A percentile compares a stretch with the other conserved stretches of the same genome.
Evolutionary conservation across 2,329 filamentous ascomycete genomes (phyloP).

Genomic region (Clarireedia sp.): DNA sequence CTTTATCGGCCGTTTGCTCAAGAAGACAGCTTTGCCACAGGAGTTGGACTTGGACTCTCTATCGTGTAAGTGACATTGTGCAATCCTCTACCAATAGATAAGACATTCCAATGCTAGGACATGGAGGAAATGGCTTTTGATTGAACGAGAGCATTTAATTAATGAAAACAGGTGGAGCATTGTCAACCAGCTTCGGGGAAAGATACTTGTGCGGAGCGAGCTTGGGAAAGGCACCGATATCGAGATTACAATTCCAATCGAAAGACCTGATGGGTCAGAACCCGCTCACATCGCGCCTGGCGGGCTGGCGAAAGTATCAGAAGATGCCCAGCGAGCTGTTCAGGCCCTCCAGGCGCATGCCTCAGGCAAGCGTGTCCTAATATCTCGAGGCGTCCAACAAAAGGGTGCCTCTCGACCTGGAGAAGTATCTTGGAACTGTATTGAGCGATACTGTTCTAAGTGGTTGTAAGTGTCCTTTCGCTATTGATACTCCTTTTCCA

Average conservation of each 20-base stretch:
- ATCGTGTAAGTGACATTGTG: constrained; percentile 29
- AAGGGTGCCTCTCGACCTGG: no score
- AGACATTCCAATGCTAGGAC: not conserved
- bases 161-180: constrained; percentile 4
- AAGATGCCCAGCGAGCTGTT: not conserved
- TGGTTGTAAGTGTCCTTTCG: no score
- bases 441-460: no score
- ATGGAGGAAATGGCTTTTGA: not conserved
- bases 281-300: not conserved
- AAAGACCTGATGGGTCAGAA: not conserved
- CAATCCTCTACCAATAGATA: not conserved
- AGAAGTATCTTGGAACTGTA: no score
- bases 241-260: constrained; percentile 31
- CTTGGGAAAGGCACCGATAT: constrained; percentile 45
- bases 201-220: constrained; percentile 46
- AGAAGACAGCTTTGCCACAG: constrained; percentile 49
- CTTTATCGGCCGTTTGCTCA: constrained; percentile 54
- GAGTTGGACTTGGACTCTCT: constrained; percentile 32
- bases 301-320: not conserved
- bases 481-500: no score
- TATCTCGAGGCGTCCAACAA: no score
- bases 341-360: no score
- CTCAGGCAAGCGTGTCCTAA: no score
- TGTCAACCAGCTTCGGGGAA: constrained; percentile 41
- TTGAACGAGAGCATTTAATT: no score